Conservation (phyloP, 495 filamentous ascomycete genomes). For the Cercophora newfieldiana region DNA sequence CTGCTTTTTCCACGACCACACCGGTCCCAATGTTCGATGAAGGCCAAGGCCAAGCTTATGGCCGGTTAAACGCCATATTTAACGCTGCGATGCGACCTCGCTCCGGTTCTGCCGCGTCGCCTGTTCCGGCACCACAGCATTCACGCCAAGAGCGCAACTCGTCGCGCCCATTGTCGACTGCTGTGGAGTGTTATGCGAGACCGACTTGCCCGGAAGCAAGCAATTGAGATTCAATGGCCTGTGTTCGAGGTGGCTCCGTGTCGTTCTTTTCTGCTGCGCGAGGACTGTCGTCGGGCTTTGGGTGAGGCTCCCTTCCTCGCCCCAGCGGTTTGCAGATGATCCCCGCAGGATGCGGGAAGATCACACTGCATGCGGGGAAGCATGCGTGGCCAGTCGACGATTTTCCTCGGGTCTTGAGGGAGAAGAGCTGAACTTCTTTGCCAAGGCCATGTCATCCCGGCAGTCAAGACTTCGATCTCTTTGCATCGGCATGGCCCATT, state of each 20-base stretch:
- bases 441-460: neutral
- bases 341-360: neutral
- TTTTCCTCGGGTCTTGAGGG: neutral
- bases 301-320: neutral
- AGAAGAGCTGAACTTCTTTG: constrained; percentile 4
- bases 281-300: neutral
- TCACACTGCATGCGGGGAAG: constrained; percentile 14
- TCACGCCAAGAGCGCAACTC: neutral
- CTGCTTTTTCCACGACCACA: neutral
- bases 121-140: neutral
- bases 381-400: neutral
- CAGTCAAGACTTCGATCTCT: neutral
- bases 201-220: neutral
- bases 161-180: neutral
- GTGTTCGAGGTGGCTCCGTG: neutral
- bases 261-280: neutral
- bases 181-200: constrained; percentile 1
- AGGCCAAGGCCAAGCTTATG: constrained; percentile 12
- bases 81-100: constrained; percentile 19
- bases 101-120: constrained; percentile 20
- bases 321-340: neutral
- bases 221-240: neutral
- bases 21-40: constrained; percentile 10
- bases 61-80: constrained; percentile 26
- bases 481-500: neutral